These are phyloP conservation scores for Coniochaeta sp. DNA, from an alignment of 2,329 filamentous ascomycete species.

Conservation along the genomic window DNA sequence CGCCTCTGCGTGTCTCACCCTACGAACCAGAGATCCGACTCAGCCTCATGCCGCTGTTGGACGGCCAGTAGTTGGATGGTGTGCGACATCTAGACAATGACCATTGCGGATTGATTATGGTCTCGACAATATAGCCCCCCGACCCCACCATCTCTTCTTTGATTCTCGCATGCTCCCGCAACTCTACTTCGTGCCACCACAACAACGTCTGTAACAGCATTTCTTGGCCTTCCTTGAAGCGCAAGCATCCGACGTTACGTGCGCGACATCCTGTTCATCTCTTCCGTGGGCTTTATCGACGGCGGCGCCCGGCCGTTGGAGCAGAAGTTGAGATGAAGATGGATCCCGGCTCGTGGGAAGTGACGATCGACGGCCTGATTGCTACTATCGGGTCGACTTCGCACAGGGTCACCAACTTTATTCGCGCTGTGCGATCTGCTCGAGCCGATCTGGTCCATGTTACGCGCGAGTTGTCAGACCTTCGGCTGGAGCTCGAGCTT, in stretches of 20 bases:
- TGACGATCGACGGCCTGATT: slow-evolving; percentile 13
- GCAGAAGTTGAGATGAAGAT: background rate
- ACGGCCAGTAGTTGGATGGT: background rate
- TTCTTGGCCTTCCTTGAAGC: background rate
- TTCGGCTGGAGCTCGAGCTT: slow-evolving; percentile 16
- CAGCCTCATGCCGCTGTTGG: background rate
- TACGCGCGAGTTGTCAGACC: slow-evolving; percentile 15
- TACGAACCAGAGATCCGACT: slow-evolving; percentile 1
- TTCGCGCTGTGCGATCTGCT: slow-evolving; percentile 14
- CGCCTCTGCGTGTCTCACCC: background rate
- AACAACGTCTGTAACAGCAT: background rate
- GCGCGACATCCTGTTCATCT: background rate
- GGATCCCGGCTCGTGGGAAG: background rate
- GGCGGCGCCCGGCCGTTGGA: background rate
- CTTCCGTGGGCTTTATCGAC: background rate
- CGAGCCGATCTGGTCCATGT: slow-evolving; percentile 16
- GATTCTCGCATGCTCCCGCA: slow-evolving; percentile 1
- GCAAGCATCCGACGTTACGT: background rate
- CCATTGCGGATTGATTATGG: background rate
- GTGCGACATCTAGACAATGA: background rate
- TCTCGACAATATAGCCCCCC: background rate
- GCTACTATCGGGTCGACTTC: slow-evolving; percentile 13
- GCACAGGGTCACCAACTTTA: slow-evolving; percentile 15
- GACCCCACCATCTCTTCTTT: background rate
- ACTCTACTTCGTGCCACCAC: background rate